phyloP scores from a whole-genome alignment of 1,139 yeast species.

The Eremothecium sinecaudum region DNA sequence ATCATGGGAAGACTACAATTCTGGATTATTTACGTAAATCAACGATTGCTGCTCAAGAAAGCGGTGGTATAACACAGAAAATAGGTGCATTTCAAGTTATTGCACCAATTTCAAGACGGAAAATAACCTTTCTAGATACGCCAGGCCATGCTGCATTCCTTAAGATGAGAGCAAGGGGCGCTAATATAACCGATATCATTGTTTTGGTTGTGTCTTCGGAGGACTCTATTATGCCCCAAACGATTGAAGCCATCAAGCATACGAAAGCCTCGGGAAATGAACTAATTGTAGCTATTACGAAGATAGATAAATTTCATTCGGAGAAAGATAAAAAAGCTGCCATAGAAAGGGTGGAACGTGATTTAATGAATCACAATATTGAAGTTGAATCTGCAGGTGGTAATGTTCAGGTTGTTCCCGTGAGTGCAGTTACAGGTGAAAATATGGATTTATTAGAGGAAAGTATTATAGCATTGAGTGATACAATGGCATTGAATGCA shows the following conservation, averaged over 20 bases:
- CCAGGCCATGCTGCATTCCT: constrained; percentile 98
- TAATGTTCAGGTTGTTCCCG: constrained; percentile 80
- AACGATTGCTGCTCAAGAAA: constrained; percentile 71
- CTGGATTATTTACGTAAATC: constrained; percentile 79
- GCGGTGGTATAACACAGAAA: constrained; percentile 97
- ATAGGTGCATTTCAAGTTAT: constrained; percentile 92
- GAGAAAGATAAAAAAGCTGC: constrained; percentile 36
- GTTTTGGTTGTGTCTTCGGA: constrained; percentile 95
- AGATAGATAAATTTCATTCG: constrained; percentile 75
- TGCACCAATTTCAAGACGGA: constrained; percentile 63
- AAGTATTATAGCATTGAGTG: constrained; percentile 77
- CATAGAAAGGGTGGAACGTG: constrained; percentile 55
- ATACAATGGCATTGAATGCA: constrained; percentile 68
- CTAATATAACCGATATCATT: constrained; percentile 85
- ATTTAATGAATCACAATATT: constrained; percentile 65
- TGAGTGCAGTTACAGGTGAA: constrained; percentile 77
- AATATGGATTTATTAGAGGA: constrained; percentile 88
- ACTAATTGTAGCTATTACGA: constrained; percentile 83
- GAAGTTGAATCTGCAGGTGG: constrained; percentile 94
- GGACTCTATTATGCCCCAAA: constrained; percentile 97
- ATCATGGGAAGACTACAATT: constrained; percentile 95
- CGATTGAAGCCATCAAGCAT: constrained; percentile 90
- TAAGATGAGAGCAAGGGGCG: constrained; percentile 95
- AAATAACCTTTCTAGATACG: constrained; percentile 85
- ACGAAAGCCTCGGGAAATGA: constrained; percentile 73